A percentile compares a stretch with the other conserved stretches of the same genome.
Evolutionary conservation across 2,329 filamentous ascomycete species (phyloP).

Genomic region (Trichophyton benhamiae): DNA sequence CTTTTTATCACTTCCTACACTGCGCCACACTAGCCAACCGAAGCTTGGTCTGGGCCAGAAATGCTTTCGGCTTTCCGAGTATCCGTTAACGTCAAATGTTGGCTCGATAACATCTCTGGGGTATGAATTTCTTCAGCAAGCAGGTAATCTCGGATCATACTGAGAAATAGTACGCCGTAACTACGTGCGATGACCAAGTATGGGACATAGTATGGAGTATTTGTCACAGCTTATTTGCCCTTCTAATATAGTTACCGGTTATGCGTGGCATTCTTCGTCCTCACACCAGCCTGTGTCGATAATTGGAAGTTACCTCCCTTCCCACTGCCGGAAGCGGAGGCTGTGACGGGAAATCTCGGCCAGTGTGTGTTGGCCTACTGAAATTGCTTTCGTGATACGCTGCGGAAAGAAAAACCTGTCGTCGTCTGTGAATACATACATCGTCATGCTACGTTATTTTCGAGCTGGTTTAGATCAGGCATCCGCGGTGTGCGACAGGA

Average conservation of each 20-base stretch:
- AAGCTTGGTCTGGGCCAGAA: neutral
- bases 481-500: neutral
- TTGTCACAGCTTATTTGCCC: neutral
- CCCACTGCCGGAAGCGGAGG: neutral
- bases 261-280: neutral
- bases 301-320: neutral
- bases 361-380: neutral
- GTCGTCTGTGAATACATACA: neutral
- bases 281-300: neutral
- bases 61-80: neutral
- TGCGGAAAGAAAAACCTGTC: neutral
- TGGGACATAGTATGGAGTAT: neutral
- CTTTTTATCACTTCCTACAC: neutral
- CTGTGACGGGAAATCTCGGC: neutral
- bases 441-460: neutral
- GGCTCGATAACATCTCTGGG: too few relatives aligned
- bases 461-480: neutral
- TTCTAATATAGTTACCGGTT: neutral
- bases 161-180: too few relatives aligned
- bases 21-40: neutral
- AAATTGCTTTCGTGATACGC: neutral
- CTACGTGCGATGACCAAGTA: neutral
- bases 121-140: too few relatives aligned
- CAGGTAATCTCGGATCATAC: neutral
- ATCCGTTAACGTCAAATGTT: neutral